Evolutionary conservation across 768 basidiomycete species (phyloP), one percentile per base, ranked within the genome.

Genomic region (Cystofilobasidium bisporidii): DNA sequence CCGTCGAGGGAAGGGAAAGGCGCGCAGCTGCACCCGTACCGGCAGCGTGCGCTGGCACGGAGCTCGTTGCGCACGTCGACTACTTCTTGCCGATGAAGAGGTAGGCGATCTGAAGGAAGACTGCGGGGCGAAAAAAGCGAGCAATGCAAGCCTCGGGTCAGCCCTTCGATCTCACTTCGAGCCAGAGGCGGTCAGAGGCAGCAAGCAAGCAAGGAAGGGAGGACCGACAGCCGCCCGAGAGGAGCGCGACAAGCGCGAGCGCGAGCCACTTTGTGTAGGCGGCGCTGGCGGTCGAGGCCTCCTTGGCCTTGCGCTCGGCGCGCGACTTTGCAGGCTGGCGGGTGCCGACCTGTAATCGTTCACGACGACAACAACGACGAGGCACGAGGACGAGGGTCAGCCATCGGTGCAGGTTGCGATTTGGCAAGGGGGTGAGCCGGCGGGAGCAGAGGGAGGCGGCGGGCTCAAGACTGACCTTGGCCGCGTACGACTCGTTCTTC

Each of bases 221-320:
- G 17, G 38, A 62, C 66, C 43, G 24, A 67, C 66, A 63, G 15
- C 66, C 66, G n/a, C 60, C 66, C 8, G 47, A 33, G 26, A 67
- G 61, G 28, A 67, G 15, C 6, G 15, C 50, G 28, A 67, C 61
- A 43, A 67, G 32, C 14, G 22, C 66, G 28, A 67, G 22, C 24
- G 66, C 66, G 22, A 50, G 36, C 26, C 22, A 28, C 66, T 67
- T 56, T 2, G 66, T 62, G n/a, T 28, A 62, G 5, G 11, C 4
- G 0, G 61, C 66, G 3, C 17, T 57, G 22, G n/a, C 26, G 0
- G 60, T 63, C 20, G 30, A 40, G 6, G 36, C 45, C 9, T 26
- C 45, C 26, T 67, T 67, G 1, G 60, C 40, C 43, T 57, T 43
- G 15, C 38, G 60, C 15, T 67, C 66, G 38, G 30, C 32, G 0